A percentile compares a stretch with the other conserved stretches of the same genome.
These are phyloP conservation scores for Penicillium frequentans DNA, from an alignment of 2,329 filamentous ascomycete genomes.

Conservation along the genomic window DNA sequence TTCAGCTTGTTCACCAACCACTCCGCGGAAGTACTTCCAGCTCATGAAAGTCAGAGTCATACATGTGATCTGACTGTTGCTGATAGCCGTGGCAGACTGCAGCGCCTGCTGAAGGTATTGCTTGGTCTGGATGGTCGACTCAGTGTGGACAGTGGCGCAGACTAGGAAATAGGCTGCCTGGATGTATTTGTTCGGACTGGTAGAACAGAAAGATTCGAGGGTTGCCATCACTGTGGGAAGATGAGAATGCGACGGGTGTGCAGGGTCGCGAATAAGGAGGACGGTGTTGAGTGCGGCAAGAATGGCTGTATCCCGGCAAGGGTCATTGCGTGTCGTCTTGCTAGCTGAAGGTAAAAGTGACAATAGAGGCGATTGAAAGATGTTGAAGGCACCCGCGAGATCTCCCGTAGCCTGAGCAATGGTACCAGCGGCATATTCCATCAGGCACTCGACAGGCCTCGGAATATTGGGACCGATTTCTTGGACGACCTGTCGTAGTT, in stretches of 20 bases:
- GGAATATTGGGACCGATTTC: constrained; percentile 42
- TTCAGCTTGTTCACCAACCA: constrained; percentile 76
- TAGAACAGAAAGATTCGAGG: constrained; percentile 66
- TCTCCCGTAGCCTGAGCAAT: constrained; percentile 77
- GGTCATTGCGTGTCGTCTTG: constrained; percentile 46
- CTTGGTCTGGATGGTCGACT: constrained; percentile 76
- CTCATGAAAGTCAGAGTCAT: constrained; percentile 86
- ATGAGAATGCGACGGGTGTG: constrained; percentile 57
- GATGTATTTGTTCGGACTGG: constrained; percentile 73
- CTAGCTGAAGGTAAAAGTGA: constrained; percentile 46
- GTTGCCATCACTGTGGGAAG: constrained; percentile 63
- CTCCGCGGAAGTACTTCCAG: constrained; percentile 75
- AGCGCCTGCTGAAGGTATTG: constrained; percentile 73
- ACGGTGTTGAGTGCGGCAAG: constrained; percentile 65
- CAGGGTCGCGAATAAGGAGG: constrained; percentile 68
- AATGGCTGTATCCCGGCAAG: constrained; percentile 64
- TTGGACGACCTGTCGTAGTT: constrained; percentile 52
- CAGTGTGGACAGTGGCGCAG: constrained; percentile 64
- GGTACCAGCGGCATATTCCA: constrained; percentile 71
- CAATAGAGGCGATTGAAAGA: constrained; percentile 66
- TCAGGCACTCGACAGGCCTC: constrained; percentile 52
- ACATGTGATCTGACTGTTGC: constrained; percentile 77
- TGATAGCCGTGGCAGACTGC: constrained; percentile 64
- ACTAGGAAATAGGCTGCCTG: constrained; percentile 76
- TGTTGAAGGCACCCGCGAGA: constrained; percentile 64